A percentile compares a stretch with the other conserved stretches of the same genome.
These are phyloP conservation scores for Asterochloris sp. DNA, from an alignment of 139 green algal genomes.

Conservation along the genomic window DNA sequence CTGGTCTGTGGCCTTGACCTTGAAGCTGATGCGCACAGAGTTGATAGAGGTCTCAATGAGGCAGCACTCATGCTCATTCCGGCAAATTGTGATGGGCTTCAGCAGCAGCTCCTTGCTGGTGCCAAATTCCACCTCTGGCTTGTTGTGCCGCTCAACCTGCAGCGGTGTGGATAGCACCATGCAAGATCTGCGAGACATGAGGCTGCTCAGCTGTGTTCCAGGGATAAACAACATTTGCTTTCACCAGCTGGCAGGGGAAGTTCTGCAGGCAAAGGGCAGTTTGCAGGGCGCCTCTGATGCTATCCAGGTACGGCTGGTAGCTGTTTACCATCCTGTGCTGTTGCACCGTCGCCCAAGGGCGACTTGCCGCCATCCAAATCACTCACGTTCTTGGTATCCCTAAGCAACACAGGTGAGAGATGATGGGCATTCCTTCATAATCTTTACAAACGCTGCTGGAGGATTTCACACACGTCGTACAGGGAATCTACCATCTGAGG, in stretches of 20 bases:
- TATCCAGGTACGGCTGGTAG: slow-evolving; percentile 2
- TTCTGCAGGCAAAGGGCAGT: slow-evolving; percentile 10
- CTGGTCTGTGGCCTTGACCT: slow-evolving; percentile 17
- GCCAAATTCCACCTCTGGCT: slow-evolving; percentile 11
- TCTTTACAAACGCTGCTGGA: no score
- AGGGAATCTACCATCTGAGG: no score
- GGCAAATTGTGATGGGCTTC: slow-evolving; percentile 15
- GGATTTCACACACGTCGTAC: no score
- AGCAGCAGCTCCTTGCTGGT: slow-evolving; percentile 10
- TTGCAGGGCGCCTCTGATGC: neutral
- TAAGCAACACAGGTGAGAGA: no score
- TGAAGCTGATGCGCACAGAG: slow-evolving; percentile 11
- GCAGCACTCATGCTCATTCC: slow-evolving; percentile 10
- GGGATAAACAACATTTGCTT: no score
- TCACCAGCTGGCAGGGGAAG: slow-evolving; percentile 9
- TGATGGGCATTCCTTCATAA: no score
- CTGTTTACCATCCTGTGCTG: neutral
- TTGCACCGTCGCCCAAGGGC: no score
- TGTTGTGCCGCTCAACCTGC: slow-evolving; percentile 15
- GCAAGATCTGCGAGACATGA: no score
- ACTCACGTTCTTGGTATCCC: no score
- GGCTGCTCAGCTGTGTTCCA: no score
- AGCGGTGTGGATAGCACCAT: no score
- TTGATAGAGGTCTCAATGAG: slow-evolving; percentile 6
- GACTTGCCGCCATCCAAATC: no score